Evolutionary conservation across 441 rosid genomes (phyloP).

Genomic region (Erodium chrysanthum): DNA sequence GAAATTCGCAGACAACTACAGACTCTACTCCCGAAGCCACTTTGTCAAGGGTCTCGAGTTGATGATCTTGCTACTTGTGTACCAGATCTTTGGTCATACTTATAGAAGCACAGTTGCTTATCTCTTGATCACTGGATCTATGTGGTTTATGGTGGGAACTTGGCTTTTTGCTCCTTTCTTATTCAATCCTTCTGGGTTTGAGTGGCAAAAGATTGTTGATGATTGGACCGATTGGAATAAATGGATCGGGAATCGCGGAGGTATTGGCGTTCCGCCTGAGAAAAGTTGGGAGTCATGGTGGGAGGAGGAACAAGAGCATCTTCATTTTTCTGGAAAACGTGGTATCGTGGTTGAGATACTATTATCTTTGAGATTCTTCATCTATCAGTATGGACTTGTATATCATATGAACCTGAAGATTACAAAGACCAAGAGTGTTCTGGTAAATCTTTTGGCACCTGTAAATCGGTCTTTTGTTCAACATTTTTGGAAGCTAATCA

Average conservation of each 20-base stretch:
- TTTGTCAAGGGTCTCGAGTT: constrained; percentile 93
- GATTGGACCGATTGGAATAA: constrained; percentile 99
- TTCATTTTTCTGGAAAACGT: constrained; percentile 76
- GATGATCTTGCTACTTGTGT: constrained; percentile 84
- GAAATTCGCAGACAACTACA: constrained; percentile 92
- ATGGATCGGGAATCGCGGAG: constrained; percentile 89
- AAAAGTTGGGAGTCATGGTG: constrained; percentile 99
- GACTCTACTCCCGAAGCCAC: constrained; percentile 95
- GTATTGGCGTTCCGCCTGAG: constrained; percentile 93
- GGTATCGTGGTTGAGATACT: constrained; percentile 83
- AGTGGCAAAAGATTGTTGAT: constrained; percentile 98
- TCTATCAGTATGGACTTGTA: constrained; percentile 92
- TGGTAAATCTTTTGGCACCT: constrained; percentile 38
- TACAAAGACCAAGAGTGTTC: constrained; percentile 45
- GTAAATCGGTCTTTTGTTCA: constrained; percentile 12
- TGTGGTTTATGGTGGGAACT: constrained; percentile 99
- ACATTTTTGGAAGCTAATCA: neutral
- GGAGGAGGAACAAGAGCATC: constrained; percentile 99
- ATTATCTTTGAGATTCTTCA: constrained; percentile 71
- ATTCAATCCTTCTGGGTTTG: constrained; percentile 96
- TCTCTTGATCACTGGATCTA: constrained; percentile 73
- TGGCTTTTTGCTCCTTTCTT: constrained; percentile 99
- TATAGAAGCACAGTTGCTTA: constrained; percentile 85
- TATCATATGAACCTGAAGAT: constrained; percentile 70
- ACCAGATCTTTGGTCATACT: constrained; percentile 73